Percentiles rank a stretch among this genome's conserved stretches.
Evolutionary conservation across 805 yeast genomes (phyloP).

Genomic region (Yarrowia sp.): DNA sequence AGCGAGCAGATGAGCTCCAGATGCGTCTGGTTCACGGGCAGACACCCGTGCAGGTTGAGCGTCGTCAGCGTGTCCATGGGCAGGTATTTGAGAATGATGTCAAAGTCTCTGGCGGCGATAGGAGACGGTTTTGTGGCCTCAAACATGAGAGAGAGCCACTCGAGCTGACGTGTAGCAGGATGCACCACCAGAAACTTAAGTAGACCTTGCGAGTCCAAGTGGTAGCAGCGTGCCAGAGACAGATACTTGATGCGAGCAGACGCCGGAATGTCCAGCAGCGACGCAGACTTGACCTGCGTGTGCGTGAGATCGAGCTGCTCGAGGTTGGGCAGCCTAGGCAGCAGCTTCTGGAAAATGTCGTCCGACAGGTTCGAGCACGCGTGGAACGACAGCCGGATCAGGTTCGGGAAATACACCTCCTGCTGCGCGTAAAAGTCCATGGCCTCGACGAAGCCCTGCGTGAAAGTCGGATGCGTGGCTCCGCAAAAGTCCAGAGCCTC

Average conservation of each 20-base stretch:
- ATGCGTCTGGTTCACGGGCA: slow-evolving; percentile 50
- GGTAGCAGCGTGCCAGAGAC: slow-evolving; percentile 62
- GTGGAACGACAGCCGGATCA: slow-evolving; percentile 66
- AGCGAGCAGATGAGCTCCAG: slow-evolving; percentile 37
- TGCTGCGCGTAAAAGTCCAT: slow-evolving; percentile 27
- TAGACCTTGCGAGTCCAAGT: slow-evolving; percentile 68
- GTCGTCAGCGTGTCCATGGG: slow-evolving; percentile 44
- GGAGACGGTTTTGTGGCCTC: slow-evolving; percentile 63
- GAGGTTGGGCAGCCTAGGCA: slow-evolving; percentile 57
- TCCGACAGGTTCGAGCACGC: slow-evolving; percentile 79
- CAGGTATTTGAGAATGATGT: slow-evolving; percentile 46
- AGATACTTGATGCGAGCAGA: slow-evolving; percentile 68
- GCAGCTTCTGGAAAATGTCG: slow-evolving; percentile 52
- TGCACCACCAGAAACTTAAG: slow-evolving; percentile 68
- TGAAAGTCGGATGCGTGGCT: slow-evolving; percentile 51
- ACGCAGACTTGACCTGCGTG: slow-evolving; percentile 69
- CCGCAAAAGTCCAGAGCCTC: slow-evolving; percentile 87
- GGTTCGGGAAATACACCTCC: slow-evolving; percentile 32
- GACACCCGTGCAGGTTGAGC: slow-evolving; percentile 59
- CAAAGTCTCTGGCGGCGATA: slow-evolving; percentile 49
- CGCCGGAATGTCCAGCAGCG: slow-evolving; percentile 54
- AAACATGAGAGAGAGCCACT: slow-evolving; percentile 66
- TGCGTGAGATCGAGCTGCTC: slow-evolving; percentile 76
- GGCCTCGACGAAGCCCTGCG: slow-evolving; percentile 27
- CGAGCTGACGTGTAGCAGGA: slow-evolving; percentile 57